A percentile compares a stretch with the other conserved stretches of the same genome.
These are phyloP conservation scores for Trypanosoma platydactyli DNA, from an alignment of 208 protist genomes.

Conservation along the genomic window DNA sequence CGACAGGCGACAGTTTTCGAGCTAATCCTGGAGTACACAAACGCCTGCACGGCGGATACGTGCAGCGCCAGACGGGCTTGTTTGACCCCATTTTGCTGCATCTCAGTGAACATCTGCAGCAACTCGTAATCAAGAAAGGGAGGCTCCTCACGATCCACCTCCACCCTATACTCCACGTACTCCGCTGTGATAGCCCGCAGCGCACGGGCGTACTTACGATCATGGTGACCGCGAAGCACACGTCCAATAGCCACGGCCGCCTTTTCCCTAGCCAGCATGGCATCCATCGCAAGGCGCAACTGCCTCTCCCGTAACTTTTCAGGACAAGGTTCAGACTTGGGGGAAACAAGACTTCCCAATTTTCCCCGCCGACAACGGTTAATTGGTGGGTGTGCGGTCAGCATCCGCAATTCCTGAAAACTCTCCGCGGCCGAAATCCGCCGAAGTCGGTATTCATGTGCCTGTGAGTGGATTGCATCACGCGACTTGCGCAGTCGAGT, in stretches of 20 bases:
- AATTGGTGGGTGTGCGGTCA: slow-evolving; percentile 22
- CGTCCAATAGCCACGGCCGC: slow-evolving; percentile 63
- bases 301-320: slow-evolving; percentile 17
- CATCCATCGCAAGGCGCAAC: slow-evolving; percentile 28
- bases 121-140: slow-evolving; percentile 19
- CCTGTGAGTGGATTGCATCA: slow-evolving; percentile 30
- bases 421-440: slow-evolving; percentile 44
- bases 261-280: slow-evolving; percentile 36
- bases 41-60: slow-evolving; percentile 10
- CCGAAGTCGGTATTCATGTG: slow-evolving; percentile 46
- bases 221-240: slow-evolving; percentile 56
- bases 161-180: slow-evolving; percentile 29
- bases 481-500: slow-evolving; percentile 20
- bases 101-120: slow-evolving; percentile 9
- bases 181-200: slow-evolving; percentile 3
- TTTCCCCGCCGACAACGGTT: background rate
- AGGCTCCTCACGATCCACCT: slow-evolving; percentile 18
- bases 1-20: background rate
- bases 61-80: background rate
- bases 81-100: background rate
- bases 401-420: slow-evolving; percentile 30
- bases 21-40: slow-evolving; percentile 17
- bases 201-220: slow-evolving; percentile 29
- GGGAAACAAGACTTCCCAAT: background rate
- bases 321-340: background rate